Evolutionary conservation across 1,284 basidiomycete genomes (phyloP).

Genomic region (Rhodofomes roseus): DNA sequence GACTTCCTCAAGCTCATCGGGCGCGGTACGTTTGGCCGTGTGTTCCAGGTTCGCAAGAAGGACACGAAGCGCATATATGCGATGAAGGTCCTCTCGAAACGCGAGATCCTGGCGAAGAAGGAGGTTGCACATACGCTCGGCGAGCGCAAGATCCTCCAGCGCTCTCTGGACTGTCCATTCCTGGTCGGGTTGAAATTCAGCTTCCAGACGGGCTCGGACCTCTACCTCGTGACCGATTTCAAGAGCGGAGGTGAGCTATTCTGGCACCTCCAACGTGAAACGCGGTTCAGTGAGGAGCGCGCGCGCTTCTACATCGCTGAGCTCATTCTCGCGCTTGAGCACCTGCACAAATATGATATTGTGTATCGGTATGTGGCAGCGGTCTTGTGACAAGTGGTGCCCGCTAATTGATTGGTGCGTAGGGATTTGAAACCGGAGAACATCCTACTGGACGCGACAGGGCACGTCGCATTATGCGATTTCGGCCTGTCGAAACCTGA

Average conservation of each 20-base stretch:
- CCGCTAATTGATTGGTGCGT: slow-evolving; percentile 1
- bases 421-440: slow-evolving; percentile 97
- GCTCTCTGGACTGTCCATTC: slow-evolving; percentile 93
- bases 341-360: slow-evolving; percentile 96
- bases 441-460: slow-evolving; percentile 94
- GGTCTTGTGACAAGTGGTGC: neutral
- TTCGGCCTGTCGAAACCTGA: slow-evolving; percentile 98
- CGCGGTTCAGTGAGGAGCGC: slow-evolving; percentile 87
- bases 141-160: slow-evolving; percentile 97
- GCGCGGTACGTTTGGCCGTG: slow-evolving; percentile 97
- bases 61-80: slow-evolving; percentile 99
- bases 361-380: slow-evolving; percentile 79
- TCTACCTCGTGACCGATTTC: slow-evolving; percentile 98
- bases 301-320: slow-evolving; percentile 96
- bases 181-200: slow-evolving; percentile 98
- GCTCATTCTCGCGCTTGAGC: slow-evolving; percentile 89
- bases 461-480: slow-evolving; percentile 95
- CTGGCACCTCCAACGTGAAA: slow-evolving; percentile 96
- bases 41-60: slow-evolving; percentile 97
- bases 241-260: slow-evolving; percentile 99
- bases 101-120: slow-evolving; percentile 98
- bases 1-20: slow-evolving; percentile 99
- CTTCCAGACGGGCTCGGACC: slow-evolving; percentile 94
- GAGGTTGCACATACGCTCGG: slow-evolving; percentile 99
- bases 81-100: slow-evolving; percentile 99